Conservation (phyloP, 495 filamentous ascomycete genomes). For the Aspergillus cavernicola region DNA sequence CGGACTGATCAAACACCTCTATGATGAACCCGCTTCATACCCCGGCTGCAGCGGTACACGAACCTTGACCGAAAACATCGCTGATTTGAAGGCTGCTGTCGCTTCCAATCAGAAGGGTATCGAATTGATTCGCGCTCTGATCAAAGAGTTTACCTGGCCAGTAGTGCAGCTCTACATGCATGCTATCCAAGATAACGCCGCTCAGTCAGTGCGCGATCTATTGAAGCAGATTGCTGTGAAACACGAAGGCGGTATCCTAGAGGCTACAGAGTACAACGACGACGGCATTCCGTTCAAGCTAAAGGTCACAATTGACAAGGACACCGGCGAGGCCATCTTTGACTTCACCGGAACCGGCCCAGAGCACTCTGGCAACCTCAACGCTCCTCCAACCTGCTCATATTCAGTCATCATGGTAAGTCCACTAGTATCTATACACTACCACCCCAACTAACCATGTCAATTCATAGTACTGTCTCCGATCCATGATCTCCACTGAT, state of each 20-base stretch:
- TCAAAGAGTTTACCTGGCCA: constrained; percentile 84
- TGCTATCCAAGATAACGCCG: constrained; percentile 88
- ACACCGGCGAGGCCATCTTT: constrained; percentile 82
- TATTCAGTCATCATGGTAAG: constrained; percentile 58
- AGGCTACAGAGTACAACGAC: constrained; percentile 90
- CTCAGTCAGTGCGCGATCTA: constrained; percentile 72
- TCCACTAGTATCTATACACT: background rate
- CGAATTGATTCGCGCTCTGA: constrained; percentile 74
- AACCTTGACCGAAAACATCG: constrained; percentile 86
- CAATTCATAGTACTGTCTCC: constrained; percentile 61
- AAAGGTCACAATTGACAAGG: constrained; percentile 75
- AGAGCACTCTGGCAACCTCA: constrained; percentile 87
- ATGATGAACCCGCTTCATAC: constrained; percentile 75
- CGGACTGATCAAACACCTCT: constrained; percentile 76
- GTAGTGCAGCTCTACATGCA: constrained; percentile 93
- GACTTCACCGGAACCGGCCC: constrained; percentile 82
- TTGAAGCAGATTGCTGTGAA: constrained; percentile 69
- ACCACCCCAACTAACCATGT: constrained; percentile 3
- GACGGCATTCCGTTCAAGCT: constrained; percentile 85
- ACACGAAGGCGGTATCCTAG: constrained; percentile 69
- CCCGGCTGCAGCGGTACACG: constrained; percentile 85
- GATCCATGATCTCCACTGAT: constrained; percentile 80
- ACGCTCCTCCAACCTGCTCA: constrained; percentile 84
- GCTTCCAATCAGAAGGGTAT: constrained; percentile 96
- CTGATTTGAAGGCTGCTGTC: constrained; percentile 91